These are phyloP conservation scores for Boletus speciosus DNA, from an alignment of 768 basidiomycete species.

Conservation along the genomic window DNA sequence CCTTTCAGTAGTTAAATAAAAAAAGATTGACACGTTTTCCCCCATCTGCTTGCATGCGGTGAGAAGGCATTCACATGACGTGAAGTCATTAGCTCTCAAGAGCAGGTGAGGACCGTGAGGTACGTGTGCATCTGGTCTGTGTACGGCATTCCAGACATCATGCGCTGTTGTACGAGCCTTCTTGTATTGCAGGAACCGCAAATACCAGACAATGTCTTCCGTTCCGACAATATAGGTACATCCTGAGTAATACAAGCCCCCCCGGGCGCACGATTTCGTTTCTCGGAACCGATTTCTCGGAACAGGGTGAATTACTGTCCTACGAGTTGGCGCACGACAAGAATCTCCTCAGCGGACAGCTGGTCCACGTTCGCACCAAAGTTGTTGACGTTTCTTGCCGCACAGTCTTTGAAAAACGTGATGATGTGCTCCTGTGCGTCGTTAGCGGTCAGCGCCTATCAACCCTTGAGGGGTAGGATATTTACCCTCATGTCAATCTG, in stretches of 20 bases:
- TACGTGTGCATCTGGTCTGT: not conserved
- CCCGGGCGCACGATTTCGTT: no score
- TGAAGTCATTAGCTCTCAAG: not conserved
- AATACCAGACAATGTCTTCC: not conserved
- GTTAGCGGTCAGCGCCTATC: not conserved
- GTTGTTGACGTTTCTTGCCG: constrained; percentile 54
- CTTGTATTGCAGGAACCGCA: not conserved
- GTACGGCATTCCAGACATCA: not conserved
- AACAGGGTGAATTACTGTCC: constrained; percentile 17
- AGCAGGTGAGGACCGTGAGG: not conserved
- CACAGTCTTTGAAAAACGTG: constrained; percentile 67
- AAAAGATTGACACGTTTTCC: not conserved
- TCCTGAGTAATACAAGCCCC: constrained; percentile 7
- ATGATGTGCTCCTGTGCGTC: constrained; percentile 58
- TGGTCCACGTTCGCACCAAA: constrained; percentile 65
- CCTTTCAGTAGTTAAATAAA: not conserved
- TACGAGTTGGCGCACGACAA: constrained; percentile 57
- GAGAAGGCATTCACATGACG: no score
- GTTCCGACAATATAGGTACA: constrained; percentile 8
- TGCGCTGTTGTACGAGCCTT: not conserved
- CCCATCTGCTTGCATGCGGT: not conserved
- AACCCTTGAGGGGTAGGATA: constrained; percentile 13
- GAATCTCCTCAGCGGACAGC: constrained; percentile 65
- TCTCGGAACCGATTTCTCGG: not conserved
- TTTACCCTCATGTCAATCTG: constrained; percentile 76